These are phyloP conservation scores for Citrullus mucosospermus DNA, from an alignment of 306 rosid genomes.

Conservation along the genomic window DNA sequence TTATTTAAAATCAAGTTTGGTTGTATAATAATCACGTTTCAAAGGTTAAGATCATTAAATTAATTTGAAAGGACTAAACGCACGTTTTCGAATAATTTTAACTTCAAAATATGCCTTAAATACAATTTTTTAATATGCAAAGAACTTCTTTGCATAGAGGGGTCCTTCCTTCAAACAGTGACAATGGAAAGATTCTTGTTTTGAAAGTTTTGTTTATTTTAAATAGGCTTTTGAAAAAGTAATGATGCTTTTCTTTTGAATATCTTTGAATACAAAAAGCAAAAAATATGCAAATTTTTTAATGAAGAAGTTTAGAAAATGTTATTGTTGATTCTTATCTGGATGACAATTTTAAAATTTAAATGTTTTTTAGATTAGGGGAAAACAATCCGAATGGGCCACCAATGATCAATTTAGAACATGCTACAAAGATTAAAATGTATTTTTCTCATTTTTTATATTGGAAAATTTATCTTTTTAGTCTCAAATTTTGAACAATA, in stretches of 20 bases:
- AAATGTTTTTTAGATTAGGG: not conserved
- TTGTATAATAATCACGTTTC: too few relatives aligned
- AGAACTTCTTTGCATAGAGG: not conserved
- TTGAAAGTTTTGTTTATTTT: not conserved
- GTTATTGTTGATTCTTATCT: not conserved
- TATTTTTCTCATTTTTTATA: too few relatives aligned
- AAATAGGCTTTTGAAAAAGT: not conserved
- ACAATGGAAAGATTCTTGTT: not conserved
- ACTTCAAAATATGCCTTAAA: too few relatives aligned
- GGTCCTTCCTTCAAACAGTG: not conserved
- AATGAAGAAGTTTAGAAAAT: not conserved
- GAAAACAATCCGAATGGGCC: too few relatives aligned
- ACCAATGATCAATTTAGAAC: too few relatives aligned
- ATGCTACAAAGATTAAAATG: too few relatives aligned
- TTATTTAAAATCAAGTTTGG: too few relatives aligned
- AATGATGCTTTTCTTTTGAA: not conserved
- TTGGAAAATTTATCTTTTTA: too few relatives aligned
- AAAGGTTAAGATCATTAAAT: too few relatives aligned
- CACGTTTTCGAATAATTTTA: too few relatives aligned
- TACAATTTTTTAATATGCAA: not conserved
- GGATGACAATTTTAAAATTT: not conserved
- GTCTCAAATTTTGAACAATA: too few relatives aligned
- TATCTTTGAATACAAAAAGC: not conserved
- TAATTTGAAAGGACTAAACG: too few relatives aligned
- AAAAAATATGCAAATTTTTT: not conserved